phyloP scores from a whole-genome alignment of 306 rosid species.

The Trifolium pratense region DNA sequence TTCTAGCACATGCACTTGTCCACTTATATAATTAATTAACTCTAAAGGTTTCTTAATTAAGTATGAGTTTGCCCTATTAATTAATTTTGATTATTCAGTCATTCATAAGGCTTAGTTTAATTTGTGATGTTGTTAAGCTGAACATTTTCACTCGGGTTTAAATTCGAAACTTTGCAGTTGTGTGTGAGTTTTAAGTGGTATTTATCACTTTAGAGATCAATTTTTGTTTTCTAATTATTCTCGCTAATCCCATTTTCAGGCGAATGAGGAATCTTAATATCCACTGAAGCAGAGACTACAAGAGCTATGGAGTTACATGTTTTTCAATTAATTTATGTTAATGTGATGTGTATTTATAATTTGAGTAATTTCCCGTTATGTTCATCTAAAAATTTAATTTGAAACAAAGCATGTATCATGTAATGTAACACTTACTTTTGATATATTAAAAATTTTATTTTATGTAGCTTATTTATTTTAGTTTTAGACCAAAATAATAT shows the following conservation, averaged over 20 bases:
- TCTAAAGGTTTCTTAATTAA: constrained; percentile 12
- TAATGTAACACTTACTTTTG: background rate
- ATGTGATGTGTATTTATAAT: constrained; percentile 18
- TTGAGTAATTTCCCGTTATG: constrained; percentile 15
- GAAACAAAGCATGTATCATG: constrained; percentile 27
- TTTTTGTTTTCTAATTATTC: background rate
- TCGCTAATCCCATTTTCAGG: constrained; percentile 37
- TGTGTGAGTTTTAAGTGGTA: too few species aligned
- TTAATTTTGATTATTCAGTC: too few species aligned
- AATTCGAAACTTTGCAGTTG: too few species aligned
- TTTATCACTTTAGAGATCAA: too few species aligned
- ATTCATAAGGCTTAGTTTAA: too few species aligned
- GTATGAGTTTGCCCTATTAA: background rate
- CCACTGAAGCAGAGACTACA: constrained; percentile 38
- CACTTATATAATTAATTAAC: background rate
- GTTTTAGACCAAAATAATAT: background rate
- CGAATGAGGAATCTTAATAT: constrained; percentile 65
- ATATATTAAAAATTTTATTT: background rate
- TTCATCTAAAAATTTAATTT: constrained; percentile 23
- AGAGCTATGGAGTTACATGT: constrained; percentile 4
- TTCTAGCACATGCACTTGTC: constrained; percentile 39
- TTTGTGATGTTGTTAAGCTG: too few species aligned
- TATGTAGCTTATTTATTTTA: background rate
- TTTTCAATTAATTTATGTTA: constrained; percentile 35
- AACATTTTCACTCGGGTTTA: too few species aligned